phyloP scores from a whole-genome alignment of 306 rosid species.

The Cyamopsis tetragonoloba region DNA sequence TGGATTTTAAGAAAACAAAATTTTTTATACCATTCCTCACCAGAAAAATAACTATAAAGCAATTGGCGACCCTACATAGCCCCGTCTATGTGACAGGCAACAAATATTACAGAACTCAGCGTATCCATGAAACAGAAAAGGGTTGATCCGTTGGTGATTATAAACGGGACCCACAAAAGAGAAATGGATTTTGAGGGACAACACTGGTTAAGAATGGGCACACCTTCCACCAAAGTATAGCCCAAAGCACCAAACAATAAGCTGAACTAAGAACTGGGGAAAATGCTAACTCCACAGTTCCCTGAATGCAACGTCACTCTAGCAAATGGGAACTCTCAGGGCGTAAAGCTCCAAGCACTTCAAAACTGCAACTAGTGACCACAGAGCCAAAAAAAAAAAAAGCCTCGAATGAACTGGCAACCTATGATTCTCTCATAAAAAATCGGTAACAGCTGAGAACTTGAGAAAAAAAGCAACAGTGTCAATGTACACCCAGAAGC shows the following conservation, averaged over 20 bases:
- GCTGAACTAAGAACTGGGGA: conserved; percentile 28
- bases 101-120: conserved; percentile 32
- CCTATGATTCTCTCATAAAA: conserved; percentile 42
- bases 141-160: neutral
- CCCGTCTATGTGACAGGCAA: conserved; percentile 45
- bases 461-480: conserved; percentile 15
- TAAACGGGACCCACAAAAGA: neutral
- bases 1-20: conserved; percentile 1
- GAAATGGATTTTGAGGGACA: neutral
- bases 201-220: conserved; percentile 20
- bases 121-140: conserved; percentile 24
- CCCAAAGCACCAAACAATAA: conserved; percentile 26
- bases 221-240: conserved; percentile 13
- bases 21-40: conserved; percentile 25
- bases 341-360: conserved; percentile 39
- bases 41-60: conserved; percentile 42
- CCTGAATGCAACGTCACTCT: conserved; percentile 27
- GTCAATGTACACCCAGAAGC: conserved; percentile 35
- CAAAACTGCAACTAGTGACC: conserved; percentile 39
- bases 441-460: conserved; percentile 38
- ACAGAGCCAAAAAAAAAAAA: conserved; percentile 43
- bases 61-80: conserved; percentile 39
- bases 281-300: conserved; percentile 30
- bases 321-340: conserved; percentile 26
- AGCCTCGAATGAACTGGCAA: conserved; percentile 40